Base-by-base conservation (phyloP, 352 stramenopile species). In the Phytophthora sojae region DNA sequence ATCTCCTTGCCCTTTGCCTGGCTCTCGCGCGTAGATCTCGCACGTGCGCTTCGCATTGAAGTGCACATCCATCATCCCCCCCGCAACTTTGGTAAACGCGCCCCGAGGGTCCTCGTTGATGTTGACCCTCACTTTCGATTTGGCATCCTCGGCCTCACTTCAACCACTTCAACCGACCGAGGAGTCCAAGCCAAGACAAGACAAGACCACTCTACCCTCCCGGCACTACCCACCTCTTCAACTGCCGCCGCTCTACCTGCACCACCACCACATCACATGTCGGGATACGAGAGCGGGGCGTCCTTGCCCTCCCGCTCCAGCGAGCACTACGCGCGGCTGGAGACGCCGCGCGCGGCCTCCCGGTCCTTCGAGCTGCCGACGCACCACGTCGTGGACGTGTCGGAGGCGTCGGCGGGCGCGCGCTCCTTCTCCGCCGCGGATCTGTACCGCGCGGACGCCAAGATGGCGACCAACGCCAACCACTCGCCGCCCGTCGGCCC, bases 291-390 rank as follows among this genome's bases (percentile, higher is more conserved):
- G 57, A 78, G 61, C 30, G 66, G 57, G 42, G 62, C 62, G 4
- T 78, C 74, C 12, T 61, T 76, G 56, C 74, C 74, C 53, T 76
- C 74, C 19, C 76, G 76, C 39, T 75, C 76, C 61, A 67, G n/a
- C 17, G 59, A 19, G 30, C 63, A 55, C 53, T 81, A 81, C 35
- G 52, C 70, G 1, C 57, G 25, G 4, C 14, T 81, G 50, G 69
- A 77, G 65, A 71, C 76, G 9, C 76, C 76, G 39, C 68, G 76
- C 11, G 58, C 32, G 1, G 64, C 65, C 0, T 67, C 65, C 0
- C 61, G 47, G n/a, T 73, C 57, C 6, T 67, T 75, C 17, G 69
- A 77, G 35, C 23, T 69, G 21, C 57, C 69, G 15, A 17, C 45
- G 4, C 35, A 76, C 30, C 67, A 72, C 63, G 72, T 75, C 35